phyloP scores from a whole-genome alignment of 495 filamentous ascomycete species.

The Penicillium cosmopolitanum region DNA sequence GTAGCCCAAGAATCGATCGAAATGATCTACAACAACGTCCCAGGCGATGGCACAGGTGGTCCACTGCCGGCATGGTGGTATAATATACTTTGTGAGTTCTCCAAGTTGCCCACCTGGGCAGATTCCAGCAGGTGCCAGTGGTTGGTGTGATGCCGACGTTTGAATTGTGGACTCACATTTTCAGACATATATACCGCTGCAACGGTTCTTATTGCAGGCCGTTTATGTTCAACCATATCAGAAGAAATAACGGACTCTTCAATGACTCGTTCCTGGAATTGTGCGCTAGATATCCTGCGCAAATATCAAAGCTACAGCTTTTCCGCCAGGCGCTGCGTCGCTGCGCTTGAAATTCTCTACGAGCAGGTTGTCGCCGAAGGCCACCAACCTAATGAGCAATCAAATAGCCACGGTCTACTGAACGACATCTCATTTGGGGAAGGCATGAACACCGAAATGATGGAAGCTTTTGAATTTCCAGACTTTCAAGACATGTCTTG shows the following conservation, averaged over 20 bases:
- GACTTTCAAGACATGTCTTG: slow-evolving; percentile 48
- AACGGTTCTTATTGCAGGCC: slow-evolving; percentile 42
- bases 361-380: slow-evolving; percentile 37
- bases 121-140: no score
- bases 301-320: slow-evolving; percentile 42
- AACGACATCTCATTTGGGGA: slow-evolving; percentile 37
- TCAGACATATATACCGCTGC: slow-evolving; percentile 44
- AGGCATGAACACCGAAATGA: slow-evolving; percentile 31
- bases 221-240: slow-evolving; percentile 35
- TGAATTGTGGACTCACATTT: neutral
- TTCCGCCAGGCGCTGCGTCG: slow-evolving; percentile 41
- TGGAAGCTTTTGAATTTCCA: slow-evolving; percentile 37
- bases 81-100: slow-evolving; percentile 40
- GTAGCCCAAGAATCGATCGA: slow-evolving; percentile 42
- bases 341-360: slow-evolving; percentile 44
- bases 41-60: slow-evolving; percentile 37
- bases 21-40: slow-evolving; percentile 39
- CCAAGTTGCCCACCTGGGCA: neutral
- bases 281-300: slow-evolving; percentile 37
- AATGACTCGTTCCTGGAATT: slow-evolving; percentile 36
- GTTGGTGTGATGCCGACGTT: no score
- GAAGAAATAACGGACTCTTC: slow-evolving; percentile 32
- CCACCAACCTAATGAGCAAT: slow-evolving; percentile 2
- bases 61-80: slow-evolving; percentile 48
- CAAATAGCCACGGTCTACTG: slow-evolving; percentile 10